Base-by-base conservation (phyloP, 371 early-diverging fungal genomes). In the Rhizopus stolonifer region DNA sequence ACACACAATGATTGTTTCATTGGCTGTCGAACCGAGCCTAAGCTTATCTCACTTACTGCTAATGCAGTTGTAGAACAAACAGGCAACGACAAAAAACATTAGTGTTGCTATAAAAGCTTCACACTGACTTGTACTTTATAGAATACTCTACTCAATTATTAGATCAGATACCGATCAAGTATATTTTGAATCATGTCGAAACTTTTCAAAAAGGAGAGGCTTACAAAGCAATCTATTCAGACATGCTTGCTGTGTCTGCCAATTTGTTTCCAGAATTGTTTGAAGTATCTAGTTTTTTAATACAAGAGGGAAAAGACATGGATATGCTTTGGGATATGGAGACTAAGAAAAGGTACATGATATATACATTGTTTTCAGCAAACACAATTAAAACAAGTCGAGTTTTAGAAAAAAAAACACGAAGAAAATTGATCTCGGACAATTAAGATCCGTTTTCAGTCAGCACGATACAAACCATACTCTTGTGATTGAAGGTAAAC, bases 221-320 rank as follows among this genome's bases (percentile, higher is more conserved):
- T 7, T 80, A 75, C 32, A 58, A 56, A 29, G 56, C 64, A 2
- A 72, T 80, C 2, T 77, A 73, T 51, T 61, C 74, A 13, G 75
- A 80, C 52, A 42, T 80, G 17, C 29, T 75, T 3, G 63, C 67
- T 7, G 49, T 74, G 7, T 62, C 72, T 4, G 77, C 77, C 34
- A 71, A 69, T 24, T 34, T 72, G 47, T 77, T 61, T 47, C 80
- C 80, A 7, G 77, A 80, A 40, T 50, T 77, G n/a, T 77, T 80
- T 52, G 77, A 80, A 42, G 66, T 80, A 19, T 59, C 56, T 6
- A 65, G 68, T 24, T 65, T 79, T 24, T 44, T 79, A 22, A 52
- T 66, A 0, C 60, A 67, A 22, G 76, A 79, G 63, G 76, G 74
- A 18, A 67, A 68, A 18, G 60, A 73, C 18, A 46, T 38, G 14